These are phyloP conservation scores for Coprinopsis cinerea DNA, from an alignment of 768 basidiomycete species.

Conservation along the genomic window DNA sequence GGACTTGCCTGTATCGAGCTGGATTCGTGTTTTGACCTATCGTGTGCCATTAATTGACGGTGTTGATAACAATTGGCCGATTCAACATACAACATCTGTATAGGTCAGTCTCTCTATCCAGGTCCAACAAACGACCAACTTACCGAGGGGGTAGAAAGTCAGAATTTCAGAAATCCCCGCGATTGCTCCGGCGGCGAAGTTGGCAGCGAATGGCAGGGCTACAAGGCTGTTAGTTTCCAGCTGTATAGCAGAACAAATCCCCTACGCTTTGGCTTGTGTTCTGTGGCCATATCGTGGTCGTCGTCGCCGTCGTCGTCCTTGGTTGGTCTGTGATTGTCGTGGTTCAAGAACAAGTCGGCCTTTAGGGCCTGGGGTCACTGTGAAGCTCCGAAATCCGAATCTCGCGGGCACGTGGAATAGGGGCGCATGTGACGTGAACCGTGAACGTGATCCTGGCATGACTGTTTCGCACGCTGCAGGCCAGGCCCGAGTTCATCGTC, in stretches of 20 bases:
- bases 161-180: constrained; percentile 84
- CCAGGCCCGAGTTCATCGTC: no score
- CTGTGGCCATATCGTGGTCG: constrained; percentile 4
- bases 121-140: constrained; percentile 22
- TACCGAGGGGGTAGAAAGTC: constrained; percentile 88
- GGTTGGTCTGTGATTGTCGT: background rate
- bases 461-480: no score
- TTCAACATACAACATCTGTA: constrained; percentile 75
- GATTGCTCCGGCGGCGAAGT: constrained; percentile 93
- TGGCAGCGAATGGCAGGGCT: constrained; percentile 85
- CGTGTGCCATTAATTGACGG: background rate
- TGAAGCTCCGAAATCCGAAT: background rate
- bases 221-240: constrained; percentile 5
- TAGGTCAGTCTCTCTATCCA: background rate
- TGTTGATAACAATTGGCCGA: background rate
- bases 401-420: background rate
- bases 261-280: constrained; percentile 29
- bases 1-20: constrained; percentile 83
- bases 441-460: background rate
- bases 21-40: constrained; percentile 97
- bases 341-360: background rate
- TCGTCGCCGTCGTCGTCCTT: background rate
- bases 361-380: background rate
- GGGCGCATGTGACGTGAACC: constrained; percentile 14
- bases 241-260: background rate